Base-by-base conservation (phyloP, 2,329 filamentous ascomycete species). In the Cladosporium austrohemisphaericum region DNA sequence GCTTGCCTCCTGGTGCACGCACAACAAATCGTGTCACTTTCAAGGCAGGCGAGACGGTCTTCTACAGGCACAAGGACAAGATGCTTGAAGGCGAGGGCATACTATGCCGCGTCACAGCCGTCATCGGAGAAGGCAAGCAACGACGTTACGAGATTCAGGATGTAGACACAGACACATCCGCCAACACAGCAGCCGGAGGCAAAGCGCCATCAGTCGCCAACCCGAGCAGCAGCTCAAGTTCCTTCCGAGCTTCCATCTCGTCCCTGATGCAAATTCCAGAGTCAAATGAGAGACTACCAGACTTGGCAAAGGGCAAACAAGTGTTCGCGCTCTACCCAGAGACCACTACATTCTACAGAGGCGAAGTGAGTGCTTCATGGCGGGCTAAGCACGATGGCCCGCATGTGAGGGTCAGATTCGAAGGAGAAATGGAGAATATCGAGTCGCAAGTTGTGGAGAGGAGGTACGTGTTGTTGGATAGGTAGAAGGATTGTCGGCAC, bases 331-430 rank as follows among this genome's bases (percentile, higher is more conserved):
- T 76, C 47, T 77, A 77, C 53, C 74, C 74, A 1, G 69, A 71
- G 16, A 77, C 74, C 6, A 76, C 74, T n/a, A 77, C 74, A 1
- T 77, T 77, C 54, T 77, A 77, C 58, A 74, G 74, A 54, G 74
- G 74, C 1, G 73, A 76, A 55, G 73, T 76, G 4, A 71, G 69
- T 8, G 65, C 66, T 7, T 57, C 60, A 5, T 75, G 73, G 71
- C 64, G 58, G 20, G 62, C 61, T 6, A 68, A 69, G 51, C 16
- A 26, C 10, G 65, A 63, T 22, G 22, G 63, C 60, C 57, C 54
- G 50, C 51, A 64, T 49, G 52, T 59, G 45, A 55, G 60, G 33
- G 58, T 55, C 7, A 65, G 67, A 18, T 60, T 66, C 3, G 49
- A 51, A 33, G 45, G 74, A 75, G 6, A 62, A 66, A 45, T 57